These are phyloP conservation scores for Leccinum rimulosum DNA, from an alignment of 768 basidiomycete genomes.

Conservation along the genomic window DNA sequence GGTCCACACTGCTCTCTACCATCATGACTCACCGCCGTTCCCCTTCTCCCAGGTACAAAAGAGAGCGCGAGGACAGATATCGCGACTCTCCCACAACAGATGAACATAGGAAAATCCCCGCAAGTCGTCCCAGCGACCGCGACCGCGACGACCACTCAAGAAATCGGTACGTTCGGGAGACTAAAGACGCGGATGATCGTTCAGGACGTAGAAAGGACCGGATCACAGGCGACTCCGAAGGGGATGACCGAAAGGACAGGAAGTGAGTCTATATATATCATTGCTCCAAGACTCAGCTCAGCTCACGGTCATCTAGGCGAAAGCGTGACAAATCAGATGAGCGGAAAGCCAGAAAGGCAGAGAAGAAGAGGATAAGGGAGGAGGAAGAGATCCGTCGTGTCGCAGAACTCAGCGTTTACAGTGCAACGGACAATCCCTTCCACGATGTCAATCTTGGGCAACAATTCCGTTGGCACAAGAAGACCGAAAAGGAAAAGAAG, in stretches of 20 bases:
- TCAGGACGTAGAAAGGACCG: slow-evolving; percentile 24
- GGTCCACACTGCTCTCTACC: not conserved
- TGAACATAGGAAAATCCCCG: slow-evolving; percentile 29
- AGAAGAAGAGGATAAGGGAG: slow-evolving; percentile 78
- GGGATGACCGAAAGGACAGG: slow-evolving; percentile 40
- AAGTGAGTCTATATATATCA: slow-evolving; percentile 38
- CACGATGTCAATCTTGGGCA: slow-evolving; percentile 95
- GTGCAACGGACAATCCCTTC: slow-evolving; percentile 96
- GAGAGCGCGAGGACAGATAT: slow-evolving; percentile 30
- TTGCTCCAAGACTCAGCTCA: not conserved
- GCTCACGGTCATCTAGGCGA: slow-evolving; percentile 46
- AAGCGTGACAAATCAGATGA: slow-evolving; percentile 89
- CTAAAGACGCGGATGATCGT: slow-evolving; percentile 32
- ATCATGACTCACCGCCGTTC: slow-evolving; percentile 48
- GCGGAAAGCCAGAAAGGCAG: slow-evolving; percentile 78
- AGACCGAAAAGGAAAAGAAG: slow-evolving; percentile 93
- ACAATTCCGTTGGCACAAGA: slow-evolving; percentile 99
- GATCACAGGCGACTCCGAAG: slow-evolving; percentile 19
- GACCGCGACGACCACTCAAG: slow-evolving; percentile 24
- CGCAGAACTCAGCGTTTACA: slow-evolving; percentile 94
- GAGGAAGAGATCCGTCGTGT: slow-evolving; percentile 91
- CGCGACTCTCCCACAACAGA: slow-evolving; percentile 35
- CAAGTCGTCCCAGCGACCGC: slow-evolving; percentile 32
- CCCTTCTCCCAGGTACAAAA: slow-evolving; percentile 40
- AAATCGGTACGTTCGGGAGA: slow-evolving; percentile 34